phyloP scores from a whole-genome alignment of 2,329 filamentous ascomycete genomes.

The Fusarium sororula region DNA sequence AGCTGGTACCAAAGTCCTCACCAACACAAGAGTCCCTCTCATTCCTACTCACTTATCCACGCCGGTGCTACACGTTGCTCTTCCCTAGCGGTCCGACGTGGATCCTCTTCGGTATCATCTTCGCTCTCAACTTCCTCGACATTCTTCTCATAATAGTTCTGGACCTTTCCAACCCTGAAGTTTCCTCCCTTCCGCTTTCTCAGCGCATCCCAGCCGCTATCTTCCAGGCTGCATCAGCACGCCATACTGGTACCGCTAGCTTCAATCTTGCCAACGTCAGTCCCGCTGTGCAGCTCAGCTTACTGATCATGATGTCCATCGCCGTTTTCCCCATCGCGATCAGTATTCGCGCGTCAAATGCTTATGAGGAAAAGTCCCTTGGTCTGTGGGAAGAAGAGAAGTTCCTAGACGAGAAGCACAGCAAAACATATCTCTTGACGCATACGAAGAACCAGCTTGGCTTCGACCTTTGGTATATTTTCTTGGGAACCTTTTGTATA shows the following conservation, averaged over 20 bases:
- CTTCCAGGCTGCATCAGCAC: constrained; percentile 64
- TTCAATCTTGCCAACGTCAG: constrained; percentile 60
- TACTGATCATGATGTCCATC: constrained; percentile 73
- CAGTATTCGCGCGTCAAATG: constrained; percentile 66
- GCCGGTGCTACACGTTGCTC: constrained; percentile 69
- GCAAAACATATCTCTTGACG: constrained; percentile 41
- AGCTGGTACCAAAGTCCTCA: constrained; percentile 51
- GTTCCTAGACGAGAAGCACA: constrained; percentile 37
- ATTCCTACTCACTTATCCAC: constrained; percentile 69
- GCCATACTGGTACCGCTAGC: constrained; percentile 57
- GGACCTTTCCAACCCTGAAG: constrained; percentile 58
- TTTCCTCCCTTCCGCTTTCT: constrained; percentile 52
- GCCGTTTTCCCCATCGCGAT: constrained; percentile 68
- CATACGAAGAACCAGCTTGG: constrained; percentile 51
- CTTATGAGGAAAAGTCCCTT: constrained; percentile 68
- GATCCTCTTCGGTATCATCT: constrained; percentile 61
- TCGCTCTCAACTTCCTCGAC: constrained; percentile 63
- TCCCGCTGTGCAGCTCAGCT: constrained; percentile 65
- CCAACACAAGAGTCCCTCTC: constrained; percentile 54
- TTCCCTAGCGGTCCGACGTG: constrained; percentile 69
- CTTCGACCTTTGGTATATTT: constrained; percentile 54
- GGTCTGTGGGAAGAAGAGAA: constrained; percentile 60
- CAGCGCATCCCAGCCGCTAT: constrained; percentile 61
- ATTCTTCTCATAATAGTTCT: constrained; percentile 61
- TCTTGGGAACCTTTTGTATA: constrained; percentile 49